These are phyloP conservation scores for Colletotrichum salicis DNA, from an alignment of 2,329 filamentous ascomycete species.

Conservation along the genomic window DNA sequence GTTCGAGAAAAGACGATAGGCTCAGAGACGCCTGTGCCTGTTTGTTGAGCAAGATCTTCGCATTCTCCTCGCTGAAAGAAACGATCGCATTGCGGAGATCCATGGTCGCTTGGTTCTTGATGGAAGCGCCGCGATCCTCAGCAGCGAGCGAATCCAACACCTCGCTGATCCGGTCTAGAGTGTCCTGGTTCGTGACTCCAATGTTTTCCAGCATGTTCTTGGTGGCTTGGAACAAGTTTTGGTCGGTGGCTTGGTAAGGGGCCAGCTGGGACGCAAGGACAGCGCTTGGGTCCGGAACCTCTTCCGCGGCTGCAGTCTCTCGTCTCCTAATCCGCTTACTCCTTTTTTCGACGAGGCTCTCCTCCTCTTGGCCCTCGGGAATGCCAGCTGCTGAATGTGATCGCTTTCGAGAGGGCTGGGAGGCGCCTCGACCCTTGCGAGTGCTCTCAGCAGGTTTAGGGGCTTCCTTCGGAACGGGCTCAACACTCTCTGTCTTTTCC, in stretches of 20 bases:
- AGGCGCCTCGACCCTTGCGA: slow-evolving; percentile 50
- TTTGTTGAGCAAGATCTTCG: slow-evolving; percentile 63
- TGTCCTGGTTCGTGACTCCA: slow-evolving; percentile 61
- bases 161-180: slow-evolving; percentile 58
- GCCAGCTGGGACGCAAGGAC: slow-evolving; percentile 66
- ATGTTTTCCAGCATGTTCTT: slow-evolving; percentile 66
- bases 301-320: slow-evolving; percentile 64
- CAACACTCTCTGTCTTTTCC: slow-evolving; percentile 21
- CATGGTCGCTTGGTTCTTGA: slow-evolving; percentile 57
- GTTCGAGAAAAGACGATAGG: slow-evolving; percentile 71
- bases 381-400: slow-evolving; percentile 72
- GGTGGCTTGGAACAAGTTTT: slow-evolving; percentile 65
- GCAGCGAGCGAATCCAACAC: slow-evolving; percentile 63
- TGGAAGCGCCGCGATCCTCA: slow-evolving; percentile 61
- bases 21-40: slow-evolving; percentile 63
- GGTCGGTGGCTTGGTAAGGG: slow-evolving; percentile 66
- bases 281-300: slow-evolving; percentile 62
- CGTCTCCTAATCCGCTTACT: slow-evolving; percentile 74
- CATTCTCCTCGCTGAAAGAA: slow-evolving; percentile 64
- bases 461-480: slow-evolving; percentile 7
- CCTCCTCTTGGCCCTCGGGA: slow-evolving; percentile 66
- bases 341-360: slow-evolving; percentile 67
- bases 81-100: slow-evolving; percentile 62
- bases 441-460: slow-evolving; percentile 42
- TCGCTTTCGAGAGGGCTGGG: slow-evolving; percentile 64